Evolutionary conservation across 2,329 filamentous ascomycete species (phyloP), one percentile per base, ranked within the genome.

Genomic region (Lecanicillium sp.): DNA sequence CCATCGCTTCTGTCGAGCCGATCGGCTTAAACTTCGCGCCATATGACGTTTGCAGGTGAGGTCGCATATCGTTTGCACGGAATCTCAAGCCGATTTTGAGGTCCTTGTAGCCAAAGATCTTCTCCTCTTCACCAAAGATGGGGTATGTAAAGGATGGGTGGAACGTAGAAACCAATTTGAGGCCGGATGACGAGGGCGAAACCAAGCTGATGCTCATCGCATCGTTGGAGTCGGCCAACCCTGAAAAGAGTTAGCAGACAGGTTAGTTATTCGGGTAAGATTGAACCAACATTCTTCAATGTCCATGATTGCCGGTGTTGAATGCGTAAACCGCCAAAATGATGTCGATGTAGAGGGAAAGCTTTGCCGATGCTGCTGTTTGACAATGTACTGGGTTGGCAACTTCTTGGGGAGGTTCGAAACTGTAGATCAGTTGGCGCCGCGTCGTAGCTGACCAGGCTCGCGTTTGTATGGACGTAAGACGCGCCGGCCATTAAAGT

Each of bases 71-170:
- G 57, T 69, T 73, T 13, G 74, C 72, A 55, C 78, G 68, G 50
- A 70, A 81, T 45, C 78, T 78, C 40, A 97, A 65, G 46, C 78
- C 76, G 55, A 97, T 81, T 47, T 79, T 78, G 40, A 95, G 72
- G 39, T 79, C 79, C 57, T 87, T 81, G 68, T 96, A 95, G 28
- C 90, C 90, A 51, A 94, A 89, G 47, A 97, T 90, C 20, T 74
- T 76, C 61, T 98, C 88, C 8, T 92, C 82, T n/a, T 97, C 84
- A 53, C 87, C 87, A 50, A 97, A 96, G 46, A 98, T 84, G 2
- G 87, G 70, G 60, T 97, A 95, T 14, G 90, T 96, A 59, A 89
- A 94, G 54, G 77, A 76, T 0, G 92, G 94, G 44, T 86, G 73
- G 60, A 98, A 97, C 19, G 76, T 74, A 18, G 75, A 72, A 49